Base-by-base conservation (phyloP, 441 rosid species). In the Gossypium gossypioides region DNA sequence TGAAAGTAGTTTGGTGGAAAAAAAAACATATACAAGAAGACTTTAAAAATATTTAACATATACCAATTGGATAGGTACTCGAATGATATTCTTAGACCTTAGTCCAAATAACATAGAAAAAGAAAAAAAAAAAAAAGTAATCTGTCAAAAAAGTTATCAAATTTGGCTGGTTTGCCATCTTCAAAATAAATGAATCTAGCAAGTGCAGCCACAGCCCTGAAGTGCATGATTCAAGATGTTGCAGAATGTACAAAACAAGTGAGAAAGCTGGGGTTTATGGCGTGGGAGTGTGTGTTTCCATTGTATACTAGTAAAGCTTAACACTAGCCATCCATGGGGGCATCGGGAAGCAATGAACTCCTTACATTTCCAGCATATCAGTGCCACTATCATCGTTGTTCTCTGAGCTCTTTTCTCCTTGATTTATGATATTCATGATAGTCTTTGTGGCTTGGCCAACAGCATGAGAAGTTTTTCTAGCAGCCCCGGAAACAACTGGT, bases 401-500 rank as follows among this genome's bases (percentile, higher is more conserved):
- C 66, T 81, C 87, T 3, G 84, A 44, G 40, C 67, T 75, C 66
- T 68, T 74, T 54, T 85, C 89, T 22, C 85, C 84, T 75, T 82
- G 50, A 1, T 88, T 84, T 24, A 87, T 78, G 66, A 88, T 80
- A 72, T 83, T 88, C 83, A 91, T 78, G 46, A 95, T 74, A 18
- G 82, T 78, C 80, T 87, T 95, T 22, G 96, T 89, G 66, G 91
- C 99, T 76, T 73, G 87, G 68, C 97, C 90, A 56, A 91, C 92
- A 51, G 91, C 97, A 1, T 24, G 80, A 27, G 96, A 87, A 58
- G 98, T 89, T 83, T 86, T 91, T 82, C 86, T 82, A 0, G 96
- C 96, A 29, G 93, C 98, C 42, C 96, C 91, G 1, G 82, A 82
- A 73, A 95, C 92, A 6, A 86, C 91, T 10, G 97, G 97, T 61